Evolutionary conservation across 495 filamentous ascomycete genomes (phyloP), one percentile per base, ranked within the genome.

Genomic region (Podospora pseudopauciseta): DNA sequence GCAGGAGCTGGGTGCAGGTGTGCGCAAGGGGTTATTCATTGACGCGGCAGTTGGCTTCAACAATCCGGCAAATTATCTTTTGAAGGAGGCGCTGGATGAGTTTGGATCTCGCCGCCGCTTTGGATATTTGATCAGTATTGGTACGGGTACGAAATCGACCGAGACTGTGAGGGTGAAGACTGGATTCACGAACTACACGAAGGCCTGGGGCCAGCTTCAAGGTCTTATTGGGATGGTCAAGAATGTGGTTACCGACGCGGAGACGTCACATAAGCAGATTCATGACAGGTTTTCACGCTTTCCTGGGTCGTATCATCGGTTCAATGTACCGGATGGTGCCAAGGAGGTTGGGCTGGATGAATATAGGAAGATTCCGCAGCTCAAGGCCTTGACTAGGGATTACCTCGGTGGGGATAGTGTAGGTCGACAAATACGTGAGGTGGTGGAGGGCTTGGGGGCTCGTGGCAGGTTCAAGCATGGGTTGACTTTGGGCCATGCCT

Each of bases 291-390:
- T 23, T 23, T 23, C 23, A 23, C 23, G 23, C 23, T 23, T 1
- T 23, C 26, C 60, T 1, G 57, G 62, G 4, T 18, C 71, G 9
- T 73, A 71, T 32, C 70, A 65, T 27, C 73, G 73, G 4, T 73
- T 75, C 65, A 73, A 60, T 39, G 71, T 73, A 4, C 65, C 68
- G 1, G 90, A 93, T 72, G 93, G 91, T 62, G 92, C 92, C 20
- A 93, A 93, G 80, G 83, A 93, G 9, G 91, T 96, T 30, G 19
- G 26, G 0, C 64, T 75, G 19, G 20, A 34, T 18, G 55, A 69
- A 6, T 75, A 71, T 30, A 65, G 49, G 39, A 71, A 73, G 23
- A 68, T 73, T 3, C 53, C 32, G 1, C 28, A 65, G 44, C 54
- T 75, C 7, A 68, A 75, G 44, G 20, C 18, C 1, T 49, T 66